Conservation (phyloP, 2,329 filamentous ascomycete genomes). For the Clonostachys rosea region DNA sequence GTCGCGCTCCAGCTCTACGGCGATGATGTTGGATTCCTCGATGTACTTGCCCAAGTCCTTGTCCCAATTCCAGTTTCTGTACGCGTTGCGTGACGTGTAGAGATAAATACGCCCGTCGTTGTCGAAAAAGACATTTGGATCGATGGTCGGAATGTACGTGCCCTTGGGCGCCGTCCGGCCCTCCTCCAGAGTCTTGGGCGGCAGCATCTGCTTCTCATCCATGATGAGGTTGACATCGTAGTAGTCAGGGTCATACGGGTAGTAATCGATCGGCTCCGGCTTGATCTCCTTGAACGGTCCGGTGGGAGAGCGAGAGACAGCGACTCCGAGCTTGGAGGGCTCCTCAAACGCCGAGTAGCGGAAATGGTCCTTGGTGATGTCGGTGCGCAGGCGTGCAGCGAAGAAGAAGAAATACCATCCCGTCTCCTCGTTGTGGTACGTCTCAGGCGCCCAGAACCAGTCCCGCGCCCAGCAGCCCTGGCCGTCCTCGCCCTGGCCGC, state of each 20-base stretch:
- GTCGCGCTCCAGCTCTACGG: conserved; percentile 21
- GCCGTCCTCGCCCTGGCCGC: conserved; percentile 15
- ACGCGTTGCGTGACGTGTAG: conserved; percentile 25
- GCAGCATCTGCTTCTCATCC: conserved; percentile 24
- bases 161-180: conserved; percentile 21
- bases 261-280: conserved; percentile 22
- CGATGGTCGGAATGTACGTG: conserved; percentile 32
- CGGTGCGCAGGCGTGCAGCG: conserved; percentile 21
- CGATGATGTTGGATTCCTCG: conserved; percentile 29
- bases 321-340: conserved; percentile 26
- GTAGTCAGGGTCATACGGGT: conserved; percentile 25
- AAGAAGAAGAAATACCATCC: conserved; percentile 31
- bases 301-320: conserved; percentile 23
- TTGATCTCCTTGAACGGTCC: conserved; percentile 24
- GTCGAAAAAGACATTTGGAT: conserved; percentile 42
- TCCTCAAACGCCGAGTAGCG: conserved; percentile 25
- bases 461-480: conserved; percentile 28
- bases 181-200: conserved; percentile 16
- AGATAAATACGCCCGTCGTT: conserved; percentile 26
- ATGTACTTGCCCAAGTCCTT: conserved; percentile 22
- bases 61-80: conserved; percentile 30
- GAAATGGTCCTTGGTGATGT: conserved; percentile 22
- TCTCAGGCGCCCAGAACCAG: conserved; percentile 29
- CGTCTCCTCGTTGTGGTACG: conserved; percentile 24
- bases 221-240: conserved; percentile 29